phyloP scores from a whole-genome alignment of 495 filamentous ascomycete species.

The Penicillium goetzii region DNA sequence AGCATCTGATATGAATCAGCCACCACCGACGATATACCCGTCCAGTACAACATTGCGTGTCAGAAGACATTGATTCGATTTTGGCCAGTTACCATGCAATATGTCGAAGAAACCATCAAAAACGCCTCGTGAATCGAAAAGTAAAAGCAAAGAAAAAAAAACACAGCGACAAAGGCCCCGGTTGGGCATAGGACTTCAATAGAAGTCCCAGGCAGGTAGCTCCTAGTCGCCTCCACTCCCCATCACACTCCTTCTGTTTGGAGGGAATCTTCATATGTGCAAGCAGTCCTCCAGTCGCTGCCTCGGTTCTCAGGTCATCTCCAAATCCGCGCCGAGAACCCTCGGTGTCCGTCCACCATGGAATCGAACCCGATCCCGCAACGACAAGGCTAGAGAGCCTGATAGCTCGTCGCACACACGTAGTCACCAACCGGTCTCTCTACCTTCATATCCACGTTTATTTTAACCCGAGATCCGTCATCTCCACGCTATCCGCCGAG shows the following conservation, averaged over 20 bases:
- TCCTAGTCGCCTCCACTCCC: neutral
- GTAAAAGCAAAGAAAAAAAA: conserved; percentile 18
- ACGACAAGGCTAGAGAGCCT: neutral
- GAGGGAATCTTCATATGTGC: neutral
- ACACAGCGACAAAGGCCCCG: conserved; percentile 5
- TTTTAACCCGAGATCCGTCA: conserved; percentile 56
- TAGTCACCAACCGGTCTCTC: neutral
- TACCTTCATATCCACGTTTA: conserved; percentile 19
- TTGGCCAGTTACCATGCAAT: conserved; percentile 30
- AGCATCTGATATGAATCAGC: conserved; percentile 1
- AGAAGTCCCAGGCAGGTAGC: neutral
- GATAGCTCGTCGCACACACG: neutral
- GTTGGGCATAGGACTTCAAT: neutral
- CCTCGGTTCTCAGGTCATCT: neutral
- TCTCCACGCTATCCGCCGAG: conserved; percentile 61
- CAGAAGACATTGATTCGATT: conserved; percentile 22
- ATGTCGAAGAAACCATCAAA: conserved; percentile 27
- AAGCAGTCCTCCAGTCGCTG: neutral
- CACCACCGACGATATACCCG: neutral
- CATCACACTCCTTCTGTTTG: neutral
- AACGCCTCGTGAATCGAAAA: conserved; percentile 34
- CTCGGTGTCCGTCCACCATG: neutral
- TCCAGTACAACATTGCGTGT: conserved; percentile 3
- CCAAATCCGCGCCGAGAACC: neutral
- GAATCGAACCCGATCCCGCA: neutral